phyloP scores from a whole-genome alignment of 306 rosid species.

The Malus orientalis region DNA sequence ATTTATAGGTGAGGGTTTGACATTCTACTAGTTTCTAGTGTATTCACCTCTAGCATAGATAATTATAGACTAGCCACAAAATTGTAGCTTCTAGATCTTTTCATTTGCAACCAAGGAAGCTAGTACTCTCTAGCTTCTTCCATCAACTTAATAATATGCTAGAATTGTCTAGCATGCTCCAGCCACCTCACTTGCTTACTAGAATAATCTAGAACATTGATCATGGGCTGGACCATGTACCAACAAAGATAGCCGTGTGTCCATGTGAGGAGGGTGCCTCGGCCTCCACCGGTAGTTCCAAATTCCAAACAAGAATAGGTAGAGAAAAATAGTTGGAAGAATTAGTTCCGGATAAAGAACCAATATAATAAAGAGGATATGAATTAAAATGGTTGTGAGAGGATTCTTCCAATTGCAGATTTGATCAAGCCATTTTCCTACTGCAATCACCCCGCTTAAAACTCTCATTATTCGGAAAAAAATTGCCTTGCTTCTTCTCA shows the following conservation, averaged over 20 bases:
- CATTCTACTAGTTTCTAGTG: too few relatives aligned
- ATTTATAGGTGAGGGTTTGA: too few relatives aligned
- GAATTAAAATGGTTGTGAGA: conserved; percentile 68
- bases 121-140: too few relatives aligned
- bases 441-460: conserved; percentile 51
- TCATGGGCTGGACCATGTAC: too few relatives aligned
- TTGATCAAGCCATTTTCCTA: conserved; percentile 81
- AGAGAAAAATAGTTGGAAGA: conserved; percentile 72
- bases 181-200: too few relatives aligned
- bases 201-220: too few relatives aligned
- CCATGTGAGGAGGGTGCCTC: conserved; percentile 90
- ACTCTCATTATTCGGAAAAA: conserved; percentile 91
- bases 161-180: too few relatives aligned
- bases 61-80: too few relatives aligned
- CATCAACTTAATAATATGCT: too few relatives aligned
- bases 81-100: too few relatives aligned
- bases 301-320: conserved; percentile 80
- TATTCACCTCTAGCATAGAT: too few relatives aligned
- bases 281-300: conserved; percentile 85
- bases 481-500: conserved; percentile 95
- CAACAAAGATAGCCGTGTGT: conserved; percentile 47
- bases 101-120: too few relatives aligned
- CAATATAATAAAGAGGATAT: conserved; percentile 69
- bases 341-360: conserved; percentile 76
- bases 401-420: conserved; percentile 92